Evolutionary conservation across 1,284 basidiomycete genomes (phyloP).

Genomic region (Cutaneotrichosporon daszewskae): DNA sequence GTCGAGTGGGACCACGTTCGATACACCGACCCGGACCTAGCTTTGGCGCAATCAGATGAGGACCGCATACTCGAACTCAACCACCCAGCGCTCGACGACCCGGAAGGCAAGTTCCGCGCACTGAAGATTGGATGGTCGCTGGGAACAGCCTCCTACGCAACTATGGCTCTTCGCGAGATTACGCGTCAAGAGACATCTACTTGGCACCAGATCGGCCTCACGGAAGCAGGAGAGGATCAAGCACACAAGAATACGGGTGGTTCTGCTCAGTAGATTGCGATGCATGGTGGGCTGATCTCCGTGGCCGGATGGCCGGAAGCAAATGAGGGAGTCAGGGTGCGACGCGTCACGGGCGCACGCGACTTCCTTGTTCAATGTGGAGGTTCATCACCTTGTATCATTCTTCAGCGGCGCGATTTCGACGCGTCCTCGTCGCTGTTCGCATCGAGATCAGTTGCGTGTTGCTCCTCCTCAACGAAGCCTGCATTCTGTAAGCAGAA

Average conservation of each 20-base stretch:
- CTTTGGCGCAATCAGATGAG: conserved; percentile 89
- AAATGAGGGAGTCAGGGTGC: too few species aligned
- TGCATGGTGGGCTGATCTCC: too few species aligned
- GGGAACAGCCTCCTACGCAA: conserved; percentile 85
- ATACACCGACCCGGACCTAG: conserved; percentile 89
- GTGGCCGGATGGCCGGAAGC: too few species aligned
- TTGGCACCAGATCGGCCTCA: conserved; percentile 74
- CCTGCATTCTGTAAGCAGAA: too few species aligned
- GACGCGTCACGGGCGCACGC: too few species aligned
- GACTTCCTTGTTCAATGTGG: too few species aligned
- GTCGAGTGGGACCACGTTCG: conserved; percentile 72
- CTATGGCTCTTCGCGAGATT: conserved; percentile 89
- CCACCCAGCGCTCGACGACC: conserved; percentile 53
- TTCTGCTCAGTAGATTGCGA: too few species aligned
- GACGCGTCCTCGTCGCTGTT: too few species aligned
- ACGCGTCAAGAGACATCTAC: conserved; percentile 88
- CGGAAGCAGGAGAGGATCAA: conserved; percentile 75
- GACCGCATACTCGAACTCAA: conserved; percentile 78
- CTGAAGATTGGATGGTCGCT: conserved; percentile 73
- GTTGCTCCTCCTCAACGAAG: too few species aligned
- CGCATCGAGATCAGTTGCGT: too few species aligned
- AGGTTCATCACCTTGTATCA: too few species aligned
- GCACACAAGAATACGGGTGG: conserved; percentile 31
- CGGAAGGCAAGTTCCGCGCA: conserved; percentile 71
- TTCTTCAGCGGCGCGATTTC: too few species aligned